These are phyloP conservation scores for Flaveria ramosissima DNA, from an alignment of 129 eudicot genomes.

Conservation along the genomic window DNA sequence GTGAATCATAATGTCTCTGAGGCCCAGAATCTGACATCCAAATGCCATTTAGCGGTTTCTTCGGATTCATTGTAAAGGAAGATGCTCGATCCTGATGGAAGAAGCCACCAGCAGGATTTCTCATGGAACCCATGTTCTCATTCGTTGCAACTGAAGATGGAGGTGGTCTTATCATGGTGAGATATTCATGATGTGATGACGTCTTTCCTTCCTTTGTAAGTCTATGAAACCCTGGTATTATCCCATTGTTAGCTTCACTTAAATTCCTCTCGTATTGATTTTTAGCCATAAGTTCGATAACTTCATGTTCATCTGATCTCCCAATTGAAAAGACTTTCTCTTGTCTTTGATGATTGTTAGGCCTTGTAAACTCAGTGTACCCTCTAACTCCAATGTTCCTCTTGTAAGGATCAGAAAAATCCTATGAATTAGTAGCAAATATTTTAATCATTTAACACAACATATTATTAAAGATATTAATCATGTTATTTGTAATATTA, in stretches of 20 bases:
- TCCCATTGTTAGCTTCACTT: constrained; percentile 32
- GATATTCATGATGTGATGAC: constrained; percentile 31
- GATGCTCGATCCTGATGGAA: constrained; percentile 30
- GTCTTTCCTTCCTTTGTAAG: constrained; percentile 28
- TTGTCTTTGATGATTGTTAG: constrained; percentile 42
- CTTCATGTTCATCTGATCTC: constrained; percentile 68
- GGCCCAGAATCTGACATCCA: constrained; percentile 35
- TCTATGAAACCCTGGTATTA: constrained; percentile 28
- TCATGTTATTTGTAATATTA: neutral
- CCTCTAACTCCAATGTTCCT: constrained; percentile 39
- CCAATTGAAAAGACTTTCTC: constrained; percentile 36
- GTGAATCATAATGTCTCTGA: constrained; percentile 21
- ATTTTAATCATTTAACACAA: constrained; percentile 4
- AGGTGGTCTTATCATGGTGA: constrained; percentile 29
- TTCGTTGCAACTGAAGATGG: constrained; percentile 14
- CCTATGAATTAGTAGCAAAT: constrained; percentile 37
- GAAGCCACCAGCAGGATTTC: constrained; percentile 21
- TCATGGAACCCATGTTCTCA: constrained; percentile 37
- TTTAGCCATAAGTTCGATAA: constrained; percentile 79
- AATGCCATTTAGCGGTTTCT: constrained; percentile 29
- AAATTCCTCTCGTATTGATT: constrained; percentile 65
- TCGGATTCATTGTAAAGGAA: constrained; percentile 26
- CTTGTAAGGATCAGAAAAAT: constrained; percentile 44
- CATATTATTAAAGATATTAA: neutral
- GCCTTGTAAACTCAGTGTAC: constrained; percentile 34